phyloP scores from a whole-genome alignment of 345 rosid genomes.

The Syzygium grande region DNA sequence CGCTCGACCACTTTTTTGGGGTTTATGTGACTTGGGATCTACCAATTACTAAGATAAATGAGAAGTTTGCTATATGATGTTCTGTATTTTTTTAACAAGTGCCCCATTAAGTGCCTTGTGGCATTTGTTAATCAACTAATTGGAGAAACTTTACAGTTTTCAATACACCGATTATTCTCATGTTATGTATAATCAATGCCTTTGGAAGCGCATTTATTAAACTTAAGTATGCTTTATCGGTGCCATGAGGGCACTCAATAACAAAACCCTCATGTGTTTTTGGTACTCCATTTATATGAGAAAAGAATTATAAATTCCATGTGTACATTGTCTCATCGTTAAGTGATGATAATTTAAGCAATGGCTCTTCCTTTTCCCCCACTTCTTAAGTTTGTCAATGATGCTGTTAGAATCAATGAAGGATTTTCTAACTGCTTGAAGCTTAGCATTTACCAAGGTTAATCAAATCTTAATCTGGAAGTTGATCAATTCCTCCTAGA shows the following conservation, averaged over 20 bases:
- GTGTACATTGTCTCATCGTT: background rate
- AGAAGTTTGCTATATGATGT: background rate
- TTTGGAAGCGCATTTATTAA: background rate
- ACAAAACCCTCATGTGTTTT: no score
- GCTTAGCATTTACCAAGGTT: background rate
- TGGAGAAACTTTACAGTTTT: background rate
- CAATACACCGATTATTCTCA: background rate
- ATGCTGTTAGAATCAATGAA: background rate
- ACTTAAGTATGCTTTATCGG: background rate
- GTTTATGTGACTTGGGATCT: background rate
- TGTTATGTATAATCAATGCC: background rate
- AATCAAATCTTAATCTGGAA: background rate
- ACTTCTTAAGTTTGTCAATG: background rate
- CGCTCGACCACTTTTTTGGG: no score
- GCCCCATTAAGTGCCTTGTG: background rate
- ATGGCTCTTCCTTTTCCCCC: background rate
- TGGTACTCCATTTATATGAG: background rate
- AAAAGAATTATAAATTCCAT: background rate
- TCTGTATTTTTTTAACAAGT: background rate
- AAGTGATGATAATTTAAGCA: no score
- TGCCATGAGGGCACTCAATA: background rate
- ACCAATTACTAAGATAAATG: background rate
- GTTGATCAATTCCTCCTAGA: background rate
- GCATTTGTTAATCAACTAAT: background rate
- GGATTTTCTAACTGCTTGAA: background rate